These are phyloP conservation scores for Plantago lanceolata DNA, from an alignment of 305 asterid species.

Conservation along the genomic window DNA sequence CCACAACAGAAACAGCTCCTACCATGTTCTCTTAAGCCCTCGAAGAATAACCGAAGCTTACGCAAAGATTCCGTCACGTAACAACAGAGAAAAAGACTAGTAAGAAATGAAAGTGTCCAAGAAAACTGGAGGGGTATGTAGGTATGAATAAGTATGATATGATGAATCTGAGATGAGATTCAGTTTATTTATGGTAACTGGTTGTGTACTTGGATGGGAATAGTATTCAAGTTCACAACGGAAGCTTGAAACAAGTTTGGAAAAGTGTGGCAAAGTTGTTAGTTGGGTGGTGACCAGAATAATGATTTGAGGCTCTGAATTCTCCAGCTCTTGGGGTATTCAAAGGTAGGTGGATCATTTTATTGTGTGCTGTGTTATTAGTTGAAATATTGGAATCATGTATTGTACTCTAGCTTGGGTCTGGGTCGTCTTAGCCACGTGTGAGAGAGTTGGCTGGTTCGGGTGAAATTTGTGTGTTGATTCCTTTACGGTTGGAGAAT, in stretches of 20 bases:
- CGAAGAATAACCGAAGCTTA: not conserved
- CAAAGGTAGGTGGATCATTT: not conserved
- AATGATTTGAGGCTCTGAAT: constrained; percentile 43
- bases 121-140: constrained; percentile 28
- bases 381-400: too few species aligned
- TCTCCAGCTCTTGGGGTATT: constrained; percentile 27
- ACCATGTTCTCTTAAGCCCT: constrained; percentile 30
- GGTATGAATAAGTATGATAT: too few species aligned
- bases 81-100: not conserved
- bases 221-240: constrained; percentile 32
- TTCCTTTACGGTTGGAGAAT: too few species aligned
- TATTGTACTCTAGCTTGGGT: too few species aligned
- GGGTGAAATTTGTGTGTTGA: too few species aligned
- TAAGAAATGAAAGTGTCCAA: constrained; percentile 20
- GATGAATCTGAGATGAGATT: not conserved
- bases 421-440: too few species aligned
- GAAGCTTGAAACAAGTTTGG: not conserved
- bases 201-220: constrained; percentile 31
- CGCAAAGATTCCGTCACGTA: not conserved
- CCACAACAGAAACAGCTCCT: constrained; percentile 47
- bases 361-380: too few species aligned
- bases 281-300: constrained; percentile 32
- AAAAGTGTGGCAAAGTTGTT: not conserved
- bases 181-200: constrained; percentile 6
- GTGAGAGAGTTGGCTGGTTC: too few species aligned